Percentiles rank a stretch among this genome's conserved stretches.
Conservation (phyloP, 1,284 basidiomycete genomes). For the Moesziomyces sp. region DNA sequence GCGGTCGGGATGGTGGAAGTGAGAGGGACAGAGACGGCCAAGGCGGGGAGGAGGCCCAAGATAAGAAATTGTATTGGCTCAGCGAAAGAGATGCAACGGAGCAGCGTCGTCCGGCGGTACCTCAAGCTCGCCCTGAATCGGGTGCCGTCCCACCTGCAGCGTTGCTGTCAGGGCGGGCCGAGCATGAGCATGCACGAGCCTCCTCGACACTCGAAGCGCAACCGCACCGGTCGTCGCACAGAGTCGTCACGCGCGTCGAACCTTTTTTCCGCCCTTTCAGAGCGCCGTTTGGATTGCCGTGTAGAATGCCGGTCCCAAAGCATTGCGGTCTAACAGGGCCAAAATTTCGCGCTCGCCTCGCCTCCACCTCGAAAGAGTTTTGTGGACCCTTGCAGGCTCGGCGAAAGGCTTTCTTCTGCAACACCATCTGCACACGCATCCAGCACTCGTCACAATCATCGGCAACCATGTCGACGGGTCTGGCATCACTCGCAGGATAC, state of each 20-base stretch:
- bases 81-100: conserved; percentile 4
- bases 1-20: neutral
- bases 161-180: neutral
- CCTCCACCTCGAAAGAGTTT: conserved; percentile 2
- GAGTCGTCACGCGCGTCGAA: too few species aligned
- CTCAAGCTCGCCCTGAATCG: neutral
- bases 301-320: conserved; percentile 8
- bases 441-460: neutral
- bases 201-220: neutral
- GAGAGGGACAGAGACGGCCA: neutral
- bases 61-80: neutral
- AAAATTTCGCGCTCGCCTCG: neutral
- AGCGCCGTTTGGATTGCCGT: conserved; percentile 16
- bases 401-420: conserved; percentile 1
- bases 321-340: neutral
- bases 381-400: too few species aligned
- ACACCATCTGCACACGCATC: conserved; percentile 1
- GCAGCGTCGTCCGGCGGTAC: conserved; percentile 11
- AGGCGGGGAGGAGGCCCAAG: neutral
- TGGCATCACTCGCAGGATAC: conserved; percentile 36
- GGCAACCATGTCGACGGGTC: conserved; percentile 18
- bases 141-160: neutral
- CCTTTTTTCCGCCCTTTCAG: neutral
- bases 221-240: too few species aligned
- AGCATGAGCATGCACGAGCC: conserved; percentile 10